Conservation (phyloP, 2,329 filamentous ascomycete species). For the Alternaria solani region DNA sequence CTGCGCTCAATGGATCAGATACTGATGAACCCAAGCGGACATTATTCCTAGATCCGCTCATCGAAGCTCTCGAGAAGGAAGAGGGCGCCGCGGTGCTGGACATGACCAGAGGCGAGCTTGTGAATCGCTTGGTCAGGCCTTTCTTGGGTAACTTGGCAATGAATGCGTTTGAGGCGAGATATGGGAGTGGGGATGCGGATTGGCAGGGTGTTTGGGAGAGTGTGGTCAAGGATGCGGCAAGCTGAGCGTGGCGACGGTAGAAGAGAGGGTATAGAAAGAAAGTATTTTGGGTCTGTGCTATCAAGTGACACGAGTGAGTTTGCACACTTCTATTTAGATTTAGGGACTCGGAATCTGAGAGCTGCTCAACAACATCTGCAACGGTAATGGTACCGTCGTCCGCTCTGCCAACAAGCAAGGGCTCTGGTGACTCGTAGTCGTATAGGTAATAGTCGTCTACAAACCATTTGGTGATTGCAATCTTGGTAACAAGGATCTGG, state of each 20-base stretch:
- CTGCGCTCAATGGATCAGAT: constrained; percentile 1
- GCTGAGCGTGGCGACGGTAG: constrained; percentile 3
- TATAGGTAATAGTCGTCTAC: too few species aligned
- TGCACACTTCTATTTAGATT: not conserved
- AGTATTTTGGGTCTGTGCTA: not conserved
- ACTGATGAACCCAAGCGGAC: constrained; percentile 39
- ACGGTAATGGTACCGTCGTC: too few species aligned
- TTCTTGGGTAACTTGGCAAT: constrained; percentile 95
- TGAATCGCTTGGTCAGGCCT: constrained; percentile 79
- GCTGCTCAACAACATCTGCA: too few species aligned
- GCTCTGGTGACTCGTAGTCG: too few species aligned
- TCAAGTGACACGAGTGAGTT: too few species aligned
- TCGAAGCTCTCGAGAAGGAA: constrained; percentile 43
- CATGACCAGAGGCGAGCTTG: constrained; percentile 67
- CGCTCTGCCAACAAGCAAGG: too few species aligned
- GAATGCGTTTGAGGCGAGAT: constrained; percentile 89
- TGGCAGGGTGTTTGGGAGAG: constrained; percentile 44
- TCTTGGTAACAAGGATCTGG: too few species aligned
- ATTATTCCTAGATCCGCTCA: constrained; percentile 55
- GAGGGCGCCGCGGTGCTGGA: constrained; percentile 58
- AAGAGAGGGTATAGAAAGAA: not conserved
- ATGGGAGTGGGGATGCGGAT: constrained; percentile 72
- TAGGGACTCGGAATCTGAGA: too few species aligned
- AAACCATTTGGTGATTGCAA: too few species aligned
- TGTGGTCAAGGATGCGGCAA: constrained; percentile 40